Evolutionary conservation across 2,329 filamentous ascomycete genomes (phyloP).

Genomic region (Fusarium brachygibbosum): DNA sequence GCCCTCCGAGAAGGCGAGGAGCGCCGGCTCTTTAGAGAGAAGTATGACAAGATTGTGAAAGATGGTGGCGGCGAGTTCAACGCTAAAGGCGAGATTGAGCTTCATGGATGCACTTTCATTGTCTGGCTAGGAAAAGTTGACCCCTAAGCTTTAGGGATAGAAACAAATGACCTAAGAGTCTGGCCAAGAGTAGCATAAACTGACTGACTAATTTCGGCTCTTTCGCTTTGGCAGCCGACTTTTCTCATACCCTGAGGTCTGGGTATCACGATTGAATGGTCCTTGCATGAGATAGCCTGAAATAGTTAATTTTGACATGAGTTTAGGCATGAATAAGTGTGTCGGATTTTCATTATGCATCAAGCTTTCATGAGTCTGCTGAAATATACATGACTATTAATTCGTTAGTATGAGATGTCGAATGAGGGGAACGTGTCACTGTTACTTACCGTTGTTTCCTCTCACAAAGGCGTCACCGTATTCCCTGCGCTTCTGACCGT

Average conservation of each 20-base stretch:
- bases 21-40: slow-evolving; percentile 61
- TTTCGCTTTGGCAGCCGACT: too few relatives aligned
- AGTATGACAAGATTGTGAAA: slow-evolving; percentile 68
- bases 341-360: slow-evolving; percentile 39
- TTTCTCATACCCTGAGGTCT: slow-evolving; percentile 49
- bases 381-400: slow-evolving; percentile 77
- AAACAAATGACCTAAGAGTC: too few relatives aligned
- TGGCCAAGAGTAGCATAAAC: too few relatives aligned
- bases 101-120: slow-evolving; percentile 74
- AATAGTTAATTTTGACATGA: slow-evolving; percentile 1
- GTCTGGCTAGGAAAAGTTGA: slow-evolving; percentile 44
- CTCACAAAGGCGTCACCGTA: slow-evolving; percentile 97
- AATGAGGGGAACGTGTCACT: background rate
- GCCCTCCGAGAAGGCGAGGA: slow-evolving; percentile 68
- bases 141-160: too few relatives aligned
- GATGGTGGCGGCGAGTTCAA: slow-evolving; percentile 69
- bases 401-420: slow-evolving; percentile 24
- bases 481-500: slow-evolving; percentile 82
- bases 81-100: slow-evolving; percentile 70
- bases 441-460: slow-evolving; percentile 88
- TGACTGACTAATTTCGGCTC: too few relatives aligned
- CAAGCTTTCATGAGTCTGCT: slow-evolving; percentile 64
- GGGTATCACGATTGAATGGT: slow-evolving; percentile 64
- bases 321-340: slow-evolving; percentile 20
- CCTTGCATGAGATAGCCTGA: slow-evolving; percentile 3